Evolutionary conservation across 805 yeast genomes (phyloP), one percentile per base, ranked within the genome.

Genomic region (Peterozyma toletana): DNA sequence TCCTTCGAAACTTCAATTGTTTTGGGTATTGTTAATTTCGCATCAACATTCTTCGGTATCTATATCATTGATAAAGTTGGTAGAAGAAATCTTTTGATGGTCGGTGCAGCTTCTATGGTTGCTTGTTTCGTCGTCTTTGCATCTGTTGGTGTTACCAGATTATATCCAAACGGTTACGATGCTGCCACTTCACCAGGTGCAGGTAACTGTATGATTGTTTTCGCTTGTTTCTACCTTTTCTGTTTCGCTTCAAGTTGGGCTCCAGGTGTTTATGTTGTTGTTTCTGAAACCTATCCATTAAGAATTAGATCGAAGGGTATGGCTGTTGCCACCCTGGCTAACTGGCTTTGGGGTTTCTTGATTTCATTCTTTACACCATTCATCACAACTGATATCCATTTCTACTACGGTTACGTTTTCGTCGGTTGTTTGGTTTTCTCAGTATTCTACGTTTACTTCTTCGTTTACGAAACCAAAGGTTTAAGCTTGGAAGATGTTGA

Each of bases 231-330:
- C 48, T 85, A 80, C 59, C 84, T 85, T 50, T 79, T 83, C 35
- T 78, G 78, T 50, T 83, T 83, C 61, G 91, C 90, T 5, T 70
- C 83, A 9, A 71, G 87, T 15, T 84, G 89, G 88, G 88, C 89
- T 60, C 84, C 88, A 42, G 71, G 73, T 44, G 75, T 75, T 39
- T 81, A 86, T 83, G 85, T 73, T 41, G 67, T 71, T 52, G 56
- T 66, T 55, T 69, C 77, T 36, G 82, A 76, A 51, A 64, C 71
- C 39, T 84, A 74, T 66, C 85, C 89, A 47, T 74, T 83, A 44
- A 75, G 81, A 58, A 74, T 80, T 45, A 76, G 89, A 54, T 83
- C 83, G 45, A 80, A 77, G 56, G 84, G 83, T 35, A 74, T 82
- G 48, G 75, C 86, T 11, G 56, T 83, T 43, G 74, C 84, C 11